A percentile compares a stretch with the other conserved stretches of the same genome.
Conservation (phyloP, 768 basidiomycete species). For the Termitomyces sp. region DNA sequence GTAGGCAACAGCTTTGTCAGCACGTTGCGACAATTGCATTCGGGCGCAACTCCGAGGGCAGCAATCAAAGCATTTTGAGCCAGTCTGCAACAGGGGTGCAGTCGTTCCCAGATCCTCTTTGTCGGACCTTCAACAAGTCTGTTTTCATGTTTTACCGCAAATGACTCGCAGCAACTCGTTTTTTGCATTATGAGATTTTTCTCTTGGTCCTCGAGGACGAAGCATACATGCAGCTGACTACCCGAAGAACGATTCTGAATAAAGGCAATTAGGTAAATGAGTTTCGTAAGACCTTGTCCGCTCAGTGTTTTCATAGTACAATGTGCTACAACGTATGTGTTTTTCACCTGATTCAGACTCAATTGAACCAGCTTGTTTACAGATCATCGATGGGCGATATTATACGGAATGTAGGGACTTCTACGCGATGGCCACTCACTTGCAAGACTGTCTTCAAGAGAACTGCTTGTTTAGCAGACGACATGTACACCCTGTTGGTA, state of each 20-base stretch:
- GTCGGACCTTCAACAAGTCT: neutral
- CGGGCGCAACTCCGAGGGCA: neutral
- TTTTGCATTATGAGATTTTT: constrained; percentile 31
- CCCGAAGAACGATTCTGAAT: constrained; percentile 12
- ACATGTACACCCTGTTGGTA: constrained; percentile 56
- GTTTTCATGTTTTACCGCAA: neutral
- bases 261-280: constrained; percentile 10
- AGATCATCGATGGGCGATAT: constrained; percentile 78
- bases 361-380: neutral
- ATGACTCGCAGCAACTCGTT: neutral
- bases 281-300: neutral
- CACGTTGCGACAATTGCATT: neutral
- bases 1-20: neutral
- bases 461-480: constrained; percentile 72
- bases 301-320: constrained; percentile 4
- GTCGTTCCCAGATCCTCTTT: neutral
- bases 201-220: constrained; percentile 33
- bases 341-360: neutral
- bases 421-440: constrained; percentile 62
- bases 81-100: neutral
- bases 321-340: constrained; percentile 76
- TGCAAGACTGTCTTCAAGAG: constrained; percentile 59
- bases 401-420: constrained; percentile 72
- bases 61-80: neutral
- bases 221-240: constrained; percentile 33